Evolutionary conservation across 352 stramenopile genomes (phyloP), one percentile per base, ranked within the genome.

Genomic region (Nothophytophthora sp.): DNA sequence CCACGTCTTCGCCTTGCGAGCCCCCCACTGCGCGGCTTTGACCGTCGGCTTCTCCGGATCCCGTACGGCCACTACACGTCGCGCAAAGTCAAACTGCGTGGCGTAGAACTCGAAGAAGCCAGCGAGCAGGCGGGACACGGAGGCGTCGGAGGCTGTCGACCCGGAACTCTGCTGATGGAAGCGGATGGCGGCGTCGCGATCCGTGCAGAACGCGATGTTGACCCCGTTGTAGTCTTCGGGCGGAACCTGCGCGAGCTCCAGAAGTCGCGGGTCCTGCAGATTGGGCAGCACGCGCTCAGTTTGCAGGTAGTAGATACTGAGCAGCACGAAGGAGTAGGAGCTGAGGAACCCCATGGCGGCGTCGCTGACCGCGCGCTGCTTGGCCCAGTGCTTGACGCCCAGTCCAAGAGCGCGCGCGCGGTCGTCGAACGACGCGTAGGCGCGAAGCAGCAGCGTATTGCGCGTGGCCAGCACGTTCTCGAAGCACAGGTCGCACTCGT

Each of bases 271-370:
- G 52, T 88, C 42, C 59, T 99, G 97, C 12, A 99, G 63, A 63
- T 98, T 99, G 1, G 97, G 97, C 5, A 99, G 71, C 16, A 99
- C 63, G 1, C 85, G 84, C 9, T 67, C 47, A 12, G 63, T 48
- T 52, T 98, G 95, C 20, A 99, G 74, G 70, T 98, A 99, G 71
- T 98, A 97, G 25, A 99, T 85, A 10, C 98, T 78, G 56, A 99
- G 86, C 22, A 99, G 55, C 49, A 99, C 92, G 75, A 98, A 99
- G 4, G 95, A 97, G 72, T 99, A 99, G 19, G 91, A 98, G 62
- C 87, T 98, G 33, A 99, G 73, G 19, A 93, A 99, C 20, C 98
- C 96, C 36, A 88, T 71, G 3, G 89, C 92, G 22, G 98, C 96
- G 55, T 99, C 96, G 73, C 98, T 99, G 40, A 99, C 94, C 25